Conservation (phyloP, 352 stramenopile species). For the Proteromonas lacertae region DNA sequence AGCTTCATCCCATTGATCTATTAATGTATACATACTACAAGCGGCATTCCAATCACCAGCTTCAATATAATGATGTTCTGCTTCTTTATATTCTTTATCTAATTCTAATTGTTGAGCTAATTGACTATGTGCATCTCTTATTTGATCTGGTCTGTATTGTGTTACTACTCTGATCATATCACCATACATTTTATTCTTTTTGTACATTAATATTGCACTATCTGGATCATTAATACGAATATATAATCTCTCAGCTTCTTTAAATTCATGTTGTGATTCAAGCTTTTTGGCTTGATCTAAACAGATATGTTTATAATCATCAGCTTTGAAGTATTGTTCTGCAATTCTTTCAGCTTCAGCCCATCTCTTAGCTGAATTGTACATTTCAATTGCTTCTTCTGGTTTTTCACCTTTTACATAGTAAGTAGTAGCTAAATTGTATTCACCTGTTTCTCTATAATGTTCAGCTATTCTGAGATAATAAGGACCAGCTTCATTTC, state of each 20-base stretch:
- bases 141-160: slow-evolving; percentile 53
- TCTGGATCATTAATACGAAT: slow-evolving; percentile 55
- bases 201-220: slow-evolving; percentile 78
- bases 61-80: slow-evolving; percentile 62
- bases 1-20: slow-evolving; percentile 68
- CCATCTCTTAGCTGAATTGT: slow-evolving; percentile 49
- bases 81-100: slow-evolving; percentile 39
- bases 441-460: slow-evolving; percentile 42
- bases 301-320: slow-evolving; percentile 53
- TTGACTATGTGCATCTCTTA: slow-evolving; percentile 63
- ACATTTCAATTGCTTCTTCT: slow-evolving; percentile 62
- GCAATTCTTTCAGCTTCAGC: slow-evolving; percentile 56
- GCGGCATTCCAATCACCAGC: slow-evolving; percentile 53
- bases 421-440: slow-evolving; percentile 38
- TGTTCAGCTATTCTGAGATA: slow-evolving; percentile 43
- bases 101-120: slow-evolving; percentile 57
- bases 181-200: slow-evolving; percentile 68
- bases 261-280: slow-evolving; percentile 41
- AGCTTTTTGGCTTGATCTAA: slow-evolving; percentile 58
- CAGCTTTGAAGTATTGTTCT: slow-evolving; percentile 48
- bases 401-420: slow-evolving; percentile 52
- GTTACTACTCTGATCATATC: slow-evolving; percentile 64
- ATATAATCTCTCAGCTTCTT: slow-evolving; percentile 65
- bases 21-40: slow-evolving; percentile 67
- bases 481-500: slow-evolving; percentile 45